Percentiles rank a stretch among this genome's conserved stretches.
Evolutionary conservation across 2,329 filamentous ascomycete genomes (phyloP).

Genomic region (Penicillium sp.): DNA sequence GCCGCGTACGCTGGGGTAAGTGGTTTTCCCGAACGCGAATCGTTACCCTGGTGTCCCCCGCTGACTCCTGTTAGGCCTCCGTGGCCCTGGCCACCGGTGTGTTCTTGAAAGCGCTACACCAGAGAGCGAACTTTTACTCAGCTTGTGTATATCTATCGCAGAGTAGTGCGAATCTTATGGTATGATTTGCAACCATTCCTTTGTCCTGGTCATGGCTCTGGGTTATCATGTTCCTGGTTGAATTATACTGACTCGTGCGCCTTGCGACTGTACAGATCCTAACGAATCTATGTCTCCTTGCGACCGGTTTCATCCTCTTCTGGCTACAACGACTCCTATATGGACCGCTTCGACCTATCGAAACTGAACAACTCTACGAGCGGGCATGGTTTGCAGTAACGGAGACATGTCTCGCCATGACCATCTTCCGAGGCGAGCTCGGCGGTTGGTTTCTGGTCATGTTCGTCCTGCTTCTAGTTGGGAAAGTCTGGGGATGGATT

Average conservation of each 20-base stretch:
- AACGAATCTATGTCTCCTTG: constrained; percentile 84
- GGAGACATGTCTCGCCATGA: constrained; percentile 97
- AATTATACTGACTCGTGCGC: constrained; percentile 14
- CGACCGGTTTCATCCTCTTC: constrained; percentile 81
- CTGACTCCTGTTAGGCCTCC: constrained; percentile 65
- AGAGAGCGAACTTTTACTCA: constrained; percentile 97
- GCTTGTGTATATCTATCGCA: constrained; percentile 96
- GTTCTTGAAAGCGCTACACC: constrained; percentile 87
- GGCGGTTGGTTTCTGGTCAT: constrained; percentile 94
- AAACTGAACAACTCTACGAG: constrained; percentile 96
- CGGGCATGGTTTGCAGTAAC: constrained; percentile 98
- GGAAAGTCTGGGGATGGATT: constrained; percentile 99
- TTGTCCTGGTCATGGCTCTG: neutral
- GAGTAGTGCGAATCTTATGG: constrained; percentile 93
- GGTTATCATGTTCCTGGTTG: constrained; percentile 14
- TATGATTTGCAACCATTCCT: constrained; percentile 50
- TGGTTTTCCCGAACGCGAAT: constrained; percentile 16
- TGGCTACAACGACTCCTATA: constrained; percentile 89
- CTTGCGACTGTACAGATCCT: constrained; percentile 68
- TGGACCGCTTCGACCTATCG: constrained; percentile 86
- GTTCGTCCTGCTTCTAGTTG: constrained; percentile 90
- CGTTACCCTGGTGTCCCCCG: constrained; percentile 7
- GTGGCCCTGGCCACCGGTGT: constrained; percentile 83
- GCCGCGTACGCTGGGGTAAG: constrained; percentile 60
- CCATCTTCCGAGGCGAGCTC: constrained; percentile 93